Evolutionary conservation across 768 basidiomycete genomes (phyloP).

Genomic region (Amanita pallidorosea): DNA sequence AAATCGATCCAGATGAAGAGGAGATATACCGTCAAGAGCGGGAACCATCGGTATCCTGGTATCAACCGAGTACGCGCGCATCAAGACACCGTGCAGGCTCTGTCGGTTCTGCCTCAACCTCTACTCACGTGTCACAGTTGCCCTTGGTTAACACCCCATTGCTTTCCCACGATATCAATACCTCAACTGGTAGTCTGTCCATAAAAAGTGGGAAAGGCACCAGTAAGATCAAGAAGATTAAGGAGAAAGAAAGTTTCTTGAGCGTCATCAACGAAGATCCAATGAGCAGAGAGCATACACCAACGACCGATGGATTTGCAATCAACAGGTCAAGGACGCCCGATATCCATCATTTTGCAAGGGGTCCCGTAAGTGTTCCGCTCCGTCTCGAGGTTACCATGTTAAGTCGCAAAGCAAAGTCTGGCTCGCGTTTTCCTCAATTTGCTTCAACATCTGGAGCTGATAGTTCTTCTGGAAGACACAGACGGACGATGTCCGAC

Average conservation of each 20-base stretch:
- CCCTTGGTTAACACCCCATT: conserved; percentile 18
- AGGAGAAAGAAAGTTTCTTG: conserved; percentile 18
- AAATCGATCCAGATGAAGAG: conserved; percentile 3
- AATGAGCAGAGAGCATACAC: conserved; percentile 19
- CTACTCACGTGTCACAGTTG: conserved; percentile 24
- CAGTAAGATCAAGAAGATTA: conserved; percentile 10
- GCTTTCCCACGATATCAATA: not conserved
- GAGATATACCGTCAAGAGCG: conserved; percentile 11
- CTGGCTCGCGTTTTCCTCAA: not conserved
- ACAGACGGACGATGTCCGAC: not conserved
- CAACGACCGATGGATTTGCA: conserved; percentile 10
- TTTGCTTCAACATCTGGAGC: not conserved
- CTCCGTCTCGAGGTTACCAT: not conserved
- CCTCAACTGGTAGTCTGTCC: conserved; percentile 13
- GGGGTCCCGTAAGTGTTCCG: not conserved
- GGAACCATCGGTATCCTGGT: conserved; percentile 19
- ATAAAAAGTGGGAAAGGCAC: conserved; percentile 13
- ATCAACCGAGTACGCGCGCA: conserved; percentile 14
- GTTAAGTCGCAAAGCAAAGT: not conserved
- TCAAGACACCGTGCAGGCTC: conserved; percentile 14
- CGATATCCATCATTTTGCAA: not conserved
- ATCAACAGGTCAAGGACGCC: not conserved
- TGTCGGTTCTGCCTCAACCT: conserved; percentile 15
- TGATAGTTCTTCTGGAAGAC: not conserved
- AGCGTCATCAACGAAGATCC: conserved; percentile 31